These are phyloP conservation scores for Solanum sejunctum DNA, from an alignment of 257 asterid genomes.

Conservation along the genomic window DNA sequence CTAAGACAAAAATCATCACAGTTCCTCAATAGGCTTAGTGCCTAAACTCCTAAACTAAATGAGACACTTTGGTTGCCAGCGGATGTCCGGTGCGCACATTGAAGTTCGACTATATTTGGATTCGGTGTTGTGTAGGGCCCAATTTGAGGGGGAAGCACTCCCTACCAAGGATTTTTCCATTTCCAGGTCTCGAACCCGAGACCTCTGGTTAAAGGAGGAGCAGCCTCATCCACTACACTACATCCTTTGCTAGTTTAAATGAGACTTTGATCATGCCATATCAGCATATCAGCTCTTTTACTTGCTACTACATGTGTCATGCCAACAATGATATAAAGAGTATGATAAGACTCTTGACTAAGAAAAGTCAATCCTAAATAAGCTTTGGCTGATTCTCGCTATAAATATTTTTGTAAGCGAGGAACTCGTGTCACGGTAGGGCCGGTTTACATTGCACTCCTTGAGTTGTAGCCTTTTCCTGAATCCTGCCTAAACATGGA, in stretches of 20 bases:
- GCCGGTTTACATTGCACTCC: background rate
- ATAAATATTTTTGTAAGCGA: background rate
- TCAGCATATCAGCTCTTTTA: background rate
- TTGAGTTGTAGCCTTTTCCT: background rate
- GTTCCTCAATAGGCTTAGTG: background rate
- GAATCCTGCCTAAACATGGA: no score
- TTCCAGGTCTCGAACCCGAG: no score
- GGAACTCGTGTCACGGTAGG: background rate
- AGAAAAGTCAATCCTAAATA: background rate
- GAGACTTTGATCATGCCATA: background rate
- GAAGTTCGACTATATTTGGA: no score
- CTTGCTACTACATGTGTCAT: background rate
- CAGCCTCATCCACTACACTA: no score
- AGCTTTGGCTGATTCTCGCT: background rate
- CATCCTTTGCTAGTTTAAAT: no score
- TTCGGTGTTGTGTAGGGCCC: no score
- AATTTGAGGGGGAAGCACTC: no score
- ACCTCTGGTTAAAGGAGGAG: no score
- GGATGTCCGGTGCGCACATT: no score
- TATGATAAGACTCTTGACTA: background rate
- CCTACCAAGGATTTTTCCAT: no score
- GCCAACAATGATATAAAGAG: background rate
- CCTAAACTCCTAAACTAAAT: background rate
- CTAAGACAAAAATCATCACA: background rate
- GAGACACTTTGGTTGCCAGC: background rate